Evolutionary conservation across 176 grass and related monocot genomes (phyloP).

Genomic region (Oryza meridionalis): DNA sequence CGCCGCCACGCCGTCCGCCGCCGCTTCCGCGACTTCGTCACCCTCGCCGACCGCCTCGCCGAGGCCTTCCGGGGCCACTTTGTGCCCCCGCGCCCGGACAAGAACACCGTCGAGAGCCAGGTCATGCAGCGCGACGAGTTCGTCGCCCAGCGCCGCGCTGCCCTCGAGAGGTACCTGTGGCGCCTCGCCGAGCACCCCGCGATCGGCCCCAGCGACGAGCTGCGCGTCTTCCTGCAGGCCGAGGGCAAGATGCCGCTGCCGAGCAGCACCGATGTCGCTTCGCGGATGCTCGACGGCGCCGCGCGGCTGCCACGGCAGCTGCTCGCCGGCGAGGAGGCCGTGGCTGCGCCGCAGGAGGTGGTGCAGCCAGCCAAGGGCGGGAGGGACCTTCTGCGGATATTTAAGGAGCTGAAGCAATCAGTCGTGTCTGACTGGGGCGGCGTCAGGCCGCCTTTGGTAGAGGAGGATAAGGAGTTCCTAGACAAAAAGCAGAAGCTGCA

Average conservation of each 20-base stretch:
- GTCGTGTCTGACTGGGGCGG: slow-evolving; percentile 83
- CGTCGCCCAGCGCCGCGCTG: slow-evolving; percentile 67
- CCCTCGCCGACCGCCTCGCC: slow-evolving; percentile 85
- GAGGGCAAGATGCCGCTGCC: slow-evolving; percentile 90
- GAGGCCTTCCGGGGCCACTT: slow-evolving; percentile 85
- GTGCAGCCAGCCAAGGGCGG: slow-evolving; percentile 96
- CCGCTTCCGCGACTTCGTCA: slow-evolving; percentile 96
- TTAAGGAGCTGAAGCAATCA: slow-evolving; percentile 93
- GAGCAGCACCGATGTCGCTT: slow-evolving; percentile 78
- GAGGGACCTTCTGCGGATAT: slow-evolving; percentile 86
- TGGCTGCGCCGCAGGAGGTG: slow-evolving; percentile 70
- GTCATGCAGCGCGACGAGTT: slow-evolving; percentile 97
- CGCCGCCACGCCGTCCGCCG: slow-evolving; percentile 65
- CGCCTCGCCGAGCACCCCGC: slow-evolving; percentile 80
- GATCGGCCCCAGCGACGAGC: slow-evolving; percentile 80
- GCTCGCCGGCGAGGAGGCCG: slow-evolving; percentile 52
- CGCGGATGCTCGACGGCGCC: slow-evolving; percentile 84
- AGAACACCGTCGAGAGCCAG: slow-evolving; percentile 92
- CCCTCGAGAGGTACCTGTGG: slow-evolving; percentile 84
- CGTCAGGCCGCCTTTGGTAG: slow-evolving; percentile 65
- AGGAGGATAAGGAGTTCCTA: slow-evolving; percentile 96
- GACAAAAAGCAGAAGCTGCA: slow-evolving; percentile 79
- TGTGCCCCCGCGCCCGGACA: slow-evolving; percentile 87
- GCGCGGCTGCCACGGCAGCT: slow-evolving; percentile 81
- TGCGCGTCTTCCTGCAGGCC: slow-evolving; percentile 83